Percentiles rank a stretch among this genome's conserved stretches.
Evolutionary conservation across 345 rosid genomes (phyloP).

Genomic region (Toxicodendron radicans): DNA sequence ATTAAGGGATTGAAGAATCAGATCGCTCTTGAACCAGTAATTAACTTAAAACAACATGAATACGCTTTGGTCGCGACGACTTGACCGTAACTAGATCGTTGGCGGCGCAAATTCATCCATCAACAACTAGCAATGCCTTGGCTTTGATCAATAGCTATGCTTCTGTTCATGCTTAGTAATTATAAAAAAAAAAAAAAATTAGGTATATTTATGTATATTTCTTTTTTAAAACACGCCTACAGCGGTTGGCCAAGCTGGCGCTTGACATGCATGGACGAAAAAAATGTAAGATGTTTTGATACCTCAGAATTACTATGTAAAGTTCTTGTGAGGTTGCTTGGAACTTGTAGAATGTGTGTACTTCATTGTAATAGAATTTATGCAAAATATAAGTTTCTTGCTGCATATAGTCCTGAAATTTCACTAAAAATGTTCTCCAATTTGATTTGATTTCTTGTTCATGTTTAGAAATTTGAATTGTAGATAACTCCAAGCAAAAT

Average conservation of each 20-base stretch:
- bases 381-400: neutral
- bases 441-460: neutral
- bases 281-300: neutral
- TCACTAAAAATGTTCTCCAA: neutral
- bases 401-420: neutral
- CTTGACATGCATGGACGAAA: no score
- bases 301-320: neutral
- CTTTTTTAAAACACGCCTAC: no score
- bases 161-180: slow-evolving; percentile 38
- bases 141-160: slow-evolving; percentile 67
- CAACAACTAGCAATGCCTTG: slow-evolving; percentile 81
- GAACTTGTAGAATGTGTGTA: neutral
- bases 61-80: no score
- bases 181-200: no score
- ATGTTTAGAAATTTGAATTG: neutral
- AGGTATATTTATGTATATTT: no score
- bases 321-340: neutral
- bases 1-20: no score
- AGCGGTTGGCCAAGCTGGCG: no score
- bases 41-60: no score
- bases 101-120: no score
- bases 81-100: no score
- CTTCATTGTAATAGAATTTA: neutral
- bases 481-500: neutral
- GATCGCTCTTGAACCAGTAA: no score